A percentile compares a stretch with the other conserved stretches of the same genome.
phyloP scores from a whole-genome alignment of 2,329 filamentous ascomycete species.

The Didymosphaeria variabile region DNA sequence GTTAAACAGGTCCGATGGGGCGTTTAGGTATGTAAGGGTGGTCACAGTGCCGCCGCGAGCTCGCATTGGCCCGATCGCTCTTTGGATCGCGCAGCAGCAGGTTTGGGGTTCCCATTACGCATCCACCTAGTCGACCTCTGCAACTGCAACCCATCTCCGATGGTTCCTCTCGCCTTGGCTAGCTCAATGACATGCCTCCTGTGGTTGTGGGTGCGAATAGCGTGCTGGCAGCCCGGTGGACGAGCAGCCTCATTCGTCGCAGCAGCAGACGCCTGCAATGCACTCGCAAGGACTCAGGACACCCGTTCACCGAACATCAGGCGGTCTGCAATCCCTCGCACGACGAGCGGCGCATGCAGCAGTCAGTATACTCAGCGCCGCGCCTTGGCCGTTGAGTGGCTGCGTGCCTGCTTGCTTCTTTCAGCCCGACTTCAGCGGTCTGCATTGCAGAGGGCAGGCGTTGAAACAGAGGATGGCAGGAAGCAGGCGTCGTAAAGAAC shows the following conservation, averaged over 20 bases:
- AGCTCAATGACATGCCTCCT: background rate
- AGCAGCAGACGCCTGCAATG: background rate
- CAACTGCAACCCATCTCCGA: background rate
- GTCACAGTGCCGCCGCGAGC: background rate
- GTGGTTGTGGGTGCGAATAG: conserved; percentile 4
- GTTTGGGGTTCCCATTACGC: background rate
- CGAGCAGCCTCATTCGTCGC: conserved; percentile 6
- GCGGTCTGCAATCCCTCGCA: conserved; percentile 4
- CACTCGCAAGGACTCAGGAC: background rate
- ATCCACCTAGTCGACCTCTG: background rate
- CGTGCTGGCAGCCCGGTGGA: conserved; percentile 3
- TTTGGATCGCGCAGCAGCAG: background rate
- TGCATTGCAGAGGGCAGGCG: background rate
- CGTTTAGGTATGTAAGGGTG: background rate
- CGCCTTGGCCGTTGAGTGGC: background rate
- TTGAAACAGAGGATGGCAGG: background rate
- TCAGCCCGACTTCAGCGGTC: background rate
- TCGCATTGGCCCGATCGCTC: conserved; percentile 5
- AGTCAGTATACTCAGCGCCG: background rate
- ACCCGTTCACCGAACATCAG: conserved; percentile 7
- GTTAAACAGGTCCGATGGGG: background rate
- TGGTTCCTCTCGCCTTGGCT: background rate
- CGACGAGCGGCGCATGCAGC: background rate
- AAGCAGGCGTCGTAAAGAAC: background rate
- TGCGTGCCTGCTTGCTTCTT: conserved; percentile 5